Conservation (phyloP, 1,284 basidiomycete genomes). For the Ustilago crameri region DNA sequence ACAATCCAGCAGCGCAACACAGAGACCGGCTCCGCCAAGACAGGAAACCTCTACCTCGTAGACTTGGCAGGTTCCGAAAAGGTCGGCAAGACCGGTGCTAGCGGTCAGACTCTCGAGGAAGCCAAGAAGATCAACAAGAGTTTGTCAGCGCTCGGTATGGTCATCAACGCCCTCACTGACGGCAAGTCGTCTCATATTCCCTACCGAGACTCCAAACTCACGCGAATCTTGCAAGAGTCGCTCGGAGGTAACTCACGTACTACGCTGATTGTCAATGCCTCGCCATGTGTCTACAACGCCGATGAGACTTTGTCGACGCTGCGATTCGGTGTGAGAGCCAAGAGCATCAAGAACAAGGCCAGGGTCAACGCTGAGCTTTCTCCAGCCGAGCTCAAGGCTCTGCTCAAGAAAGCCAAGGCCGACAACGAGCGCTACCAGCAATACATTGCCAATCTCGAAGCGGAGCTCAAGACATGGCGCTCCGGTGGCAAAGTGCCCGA, state of each 20-base stretch:
- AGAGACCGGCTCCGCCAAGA: conserved; percentile 94
- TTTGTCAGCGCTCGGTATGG: conserved; percentile 97
- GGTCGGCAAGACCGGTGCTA: conserved; percentile 98
- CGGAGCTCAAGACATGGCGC: conserved; percentile 91
- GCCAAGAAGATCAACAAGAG: conserved; percentile 99
- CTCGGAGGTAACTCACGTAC: conserved; percentile 98
- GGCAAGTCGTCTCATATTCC: conserved; percentile 92
- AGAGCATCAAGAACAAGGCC: conserved; percentile 99
- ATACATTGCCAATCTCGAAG: conserved; percentile 88
- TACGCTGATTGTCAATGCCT: conserved; percentile 98
- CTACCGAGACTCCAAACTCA: conserved; percentile 98
- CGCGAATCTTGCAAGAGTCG: conserved; percentile 99
- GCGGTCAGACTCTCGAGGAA: conserved; percentile 97
- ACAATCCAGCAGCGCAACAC: conserved; percentile 97
- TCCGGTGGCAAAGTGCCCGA: conserved; percentile 86
- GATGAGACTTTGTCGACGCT: conserved; percentile 96
- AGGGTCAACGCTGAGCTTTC: conserved; percentile 98
- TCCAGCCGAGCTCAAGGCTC: conserved; percentile 90
- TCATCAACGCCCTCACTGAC: conserved; percentile 98
- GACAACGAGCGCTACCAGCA: conserved; percentile 85
- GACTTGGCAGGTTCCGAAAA: conserved; percentile 99
- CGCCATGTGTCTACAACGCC: conserved; percentile 95
- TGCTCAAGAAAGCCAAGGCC: conserved; percentile 88
- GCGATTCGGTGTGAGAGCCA: conserved; percentile 92
- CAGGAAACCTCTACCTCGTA: conserved; percentile 95